Conservation (phyloP, 345 rosid species). For the Dipteronia sinensis region DNA sequence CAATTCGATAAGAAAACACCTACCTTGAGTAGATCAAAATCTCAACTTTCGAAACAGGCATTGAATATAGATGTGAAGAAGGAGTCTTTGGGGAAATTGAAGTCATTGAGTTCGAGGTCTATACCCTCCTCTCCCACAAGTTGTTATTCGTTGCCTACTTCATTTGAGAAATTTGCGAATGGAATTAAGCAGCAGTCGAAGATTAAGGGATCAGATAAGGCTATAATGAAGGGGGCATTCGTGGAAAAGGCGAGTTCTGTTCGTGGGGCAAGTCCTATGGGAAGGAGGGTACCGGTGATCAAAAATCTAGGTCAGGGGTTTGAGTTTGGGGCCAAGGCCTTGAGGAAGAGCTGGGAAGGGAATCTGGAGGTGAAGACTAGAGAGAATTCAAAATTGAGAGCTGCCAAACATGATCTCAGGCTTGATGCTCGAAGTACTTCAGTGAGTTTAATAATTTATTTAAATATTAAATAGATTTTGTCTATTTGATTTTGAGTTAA, state of each 20-base stretch:
- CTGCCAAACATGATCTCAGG: constrained; percentile 48
- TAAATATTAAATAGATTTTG: not conserved
- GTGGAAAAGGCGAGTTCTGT: constrained; percentile 54
- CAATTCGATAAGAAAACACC: constrained; percentile 40
- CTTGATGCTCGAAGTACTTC: constrained; percentile 57
- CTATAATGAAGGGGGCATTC: constrained; percentile 46
- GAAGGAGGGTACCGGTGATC: constrained; percentile 58
- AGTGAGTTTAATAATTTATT: constrained; percentile 46
- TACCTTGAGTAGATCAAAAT: constrained; percentile 50
- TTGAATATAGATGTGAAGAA: constrained; percentile 60
- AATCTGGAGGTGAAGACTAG: constrained; percentile 64
- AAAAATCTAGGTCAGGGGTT: constrained; percentile 69
- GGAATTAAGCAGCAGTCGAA: constrained; percentile 79
- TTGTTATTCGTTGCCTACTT: constrained; percentile 81
- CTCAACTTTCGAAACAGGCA: constrained; percentile 49
- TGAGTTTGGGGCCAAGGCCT: constrained; percentile 87
- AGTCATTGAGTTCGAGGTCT: constrained; percentile 64
- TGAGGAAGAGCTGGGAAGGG: constrained; percentile 99
- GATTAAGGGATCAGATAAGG: constrained; percentile 60
- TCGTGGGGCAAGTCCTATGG: constrained; percentile 48
- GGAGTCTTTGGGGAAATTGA: constrained; percentile 55
- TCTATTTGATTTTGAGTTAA: not conserved
- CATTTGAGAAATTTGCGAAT: constrained; percentile 80
- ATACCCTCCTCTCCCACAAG: constrained; percentile 90
- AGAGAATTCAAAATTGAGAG: constrained; percentile 47